Evolutionary conservation across 345 rosid genomes (phyloP), one percentile per base, ranked within the genome.

Genomic region (Corchorus olitorius): DNA sequence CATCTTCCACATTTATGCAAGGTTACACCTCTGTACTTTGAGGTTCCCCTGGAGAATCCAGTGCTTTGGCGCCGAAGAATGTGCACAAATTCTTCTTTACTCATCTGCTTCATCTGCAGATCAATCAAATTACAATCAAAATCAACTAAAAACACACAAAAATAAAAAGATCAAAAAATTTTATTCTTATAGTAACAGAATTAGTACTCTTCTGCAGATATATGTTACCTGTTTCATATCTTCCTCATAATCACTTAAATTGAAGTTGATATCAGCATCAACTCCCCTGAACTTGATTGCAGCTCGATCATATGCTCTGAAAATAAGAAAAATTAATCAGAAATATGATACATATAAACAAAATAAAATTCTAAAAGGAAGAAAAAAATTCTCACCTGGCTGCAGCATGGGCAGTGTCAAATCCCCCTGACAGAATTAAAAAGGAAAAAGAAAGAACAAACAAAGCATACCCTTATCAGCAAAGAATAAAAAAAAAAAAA

Each of bases 341-440:
- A 53, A 17, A 15, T 19, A 19, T 19, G 34, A 46, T 15, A 33
- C 12, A 19, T 52, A 63, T 3, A 17, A 52, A n/a, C n/a, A n/a
- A n/a, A n/a, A n/a, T 27, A 71, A 71, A 2, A 35, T 60, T 34
- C 43, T 0, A 39, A 39, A 39, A 58, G 17, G 17, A 58, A 58
- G 49, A 53, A 4, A 37, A 13, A 5, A 13, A 14, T 8, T 48
- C 49, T 49, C 13, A 60, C 66, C 70, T 74, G 35, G 99, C 99
- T 52, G 99, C 99, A 81, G 93, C 84, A 83, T 92, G 91, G 37
- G 98, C 99, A 64, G 99, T 95, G 81, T 95, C 99, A 84, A 95
- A 95, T 73, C 99, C 99, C 6, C 99, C 99, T 94, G 72, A 69
- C 73, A 80, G 34, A 45, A 10, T 63, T 37, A 63, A 39, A 77